Conservation (phyloP, 306 rosid genomes). For the Fagus sylvatica region DNA sequence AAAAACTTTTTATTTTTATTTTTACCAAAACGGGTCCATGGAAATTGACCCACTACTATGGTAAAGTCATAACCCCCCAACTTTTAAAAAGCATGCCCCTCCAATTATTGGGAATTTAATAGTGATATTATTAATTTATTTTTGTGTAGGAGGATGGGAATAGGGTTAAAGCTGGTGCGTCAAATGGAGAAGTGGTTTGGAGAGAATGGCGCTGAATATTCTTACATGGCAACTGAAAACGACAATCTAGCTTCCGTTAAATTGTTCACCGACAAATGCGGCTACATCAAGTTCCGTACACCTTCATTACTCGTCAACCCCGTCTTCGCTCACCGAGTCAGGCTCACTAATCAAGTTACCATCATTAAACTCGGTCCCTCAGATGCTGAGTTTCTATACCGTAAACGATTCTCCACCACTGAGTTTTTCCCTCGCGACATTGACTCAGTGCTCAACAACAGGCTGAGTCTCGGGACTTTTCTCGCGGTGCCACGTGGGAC, state of each 20-base stretch:
- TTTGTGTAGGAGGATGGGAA: slow-evolving; percentile 81
- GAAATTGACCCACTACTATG: neutral
- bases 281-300: slow-evolving; percentile 81
- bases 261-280: slow-evolving; percentile 91
- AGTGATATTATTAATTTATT: neutral
- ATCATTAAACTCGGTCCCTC: slow-evolving; percentile 50
- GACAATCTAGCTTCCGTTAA: slow-evolving; percentile 80
- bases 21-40: neutral
- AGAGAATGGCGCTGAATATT: slow-evolving; percentile 75
- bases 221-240: slow-evolving; percentile 88
- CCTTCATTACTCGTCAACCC: slow-evolving; percentile 87
- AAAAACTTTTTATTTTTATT: neutral
- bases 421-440: slow-evolving; percentile 96
- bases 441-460: slow-evolving; percentile 69
- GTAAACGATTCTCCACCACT: slow-evolving; percentile 67
- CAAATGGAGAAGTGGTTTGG: slow-evolving; percentile 76
- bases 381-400: slow-evolving; percentile 76
- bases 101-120: slow-evolving; percentile 1
- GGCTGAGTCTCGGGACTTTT: slow-evolving; percentile 74
- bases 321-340: slow-evolving; percentile 67
- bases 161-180: slow-evolving; percentile 67
- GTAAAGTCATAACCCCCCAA: neutral
- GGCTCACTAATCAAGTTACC: slow-evolving; percentile 37
- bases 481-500: slow-evolving; percentile 73
- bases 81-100: neutral